Evolutionary conservation across 176 grass and related monocot genomes (phyloP).

Genomic region (Panicum miliaceum): DNA sequence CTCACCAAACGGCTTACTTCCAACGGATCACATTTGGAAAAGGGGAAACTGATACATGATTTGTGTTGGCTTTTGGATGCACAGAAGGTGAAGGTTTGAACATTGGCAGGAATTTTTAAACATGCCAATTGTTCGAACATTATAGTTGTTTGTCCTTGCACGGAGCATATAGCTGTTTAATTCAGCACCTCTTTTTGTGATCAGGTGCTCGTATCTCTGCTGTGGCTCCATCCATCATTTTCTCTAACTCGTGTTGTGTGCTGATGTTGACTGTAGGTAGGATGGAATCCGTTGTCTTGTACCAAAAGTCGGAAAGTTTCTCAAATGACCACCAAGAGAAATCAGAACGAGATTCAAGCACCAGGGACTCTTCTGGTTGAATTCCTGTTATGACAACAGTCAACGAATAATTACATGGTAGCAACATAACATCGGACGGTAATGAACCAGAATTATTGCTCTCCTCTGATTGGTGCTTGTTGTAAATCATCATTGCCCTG

Average conservation of each 20-base stretch:
- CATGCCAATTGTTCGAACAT: not conserved
- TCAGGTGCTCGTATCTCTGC: not conserved
- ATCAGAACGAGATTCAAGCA: no score
- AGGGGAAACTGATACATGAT: not conserved
- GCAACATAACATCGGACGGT: not conserved
- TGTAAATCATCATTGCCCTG: not conserved
- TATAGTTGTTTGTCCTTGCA: not conserved
- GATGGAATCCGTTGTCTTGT: conserved; percentile 62
- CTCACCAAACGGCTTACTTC: conserved; percentile 7
- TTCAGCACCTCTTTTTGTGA: not conserved
- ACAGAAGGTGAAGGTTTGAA: not conserved
- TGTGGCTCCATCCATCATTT: not conserved
- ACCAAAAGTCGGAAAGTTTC: no score
- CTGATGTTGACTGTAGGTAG: conserved; percentile 47
- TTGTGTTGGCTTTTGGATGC: not conserved
- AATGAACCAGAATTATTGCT: not conserved
- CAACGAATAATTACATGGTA: not conserved
- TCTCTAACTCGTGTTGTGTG: conserved; percentile 2
- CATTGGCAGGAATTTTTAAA: not conserved
- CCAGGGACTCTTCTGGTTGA: not conserved
- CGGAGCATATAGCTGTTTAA: not conserved
- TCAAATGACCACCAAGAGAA: no score
- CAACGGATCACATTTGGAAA: not conserved
- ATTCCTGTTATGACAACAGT: not conserved
- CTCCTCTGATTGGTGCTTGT: conserved; percentile 13